phyloP scores from a whole-genome alignment of 2,329 filamentous ascomycete species.

The Fusarium anguioides region DNA sequence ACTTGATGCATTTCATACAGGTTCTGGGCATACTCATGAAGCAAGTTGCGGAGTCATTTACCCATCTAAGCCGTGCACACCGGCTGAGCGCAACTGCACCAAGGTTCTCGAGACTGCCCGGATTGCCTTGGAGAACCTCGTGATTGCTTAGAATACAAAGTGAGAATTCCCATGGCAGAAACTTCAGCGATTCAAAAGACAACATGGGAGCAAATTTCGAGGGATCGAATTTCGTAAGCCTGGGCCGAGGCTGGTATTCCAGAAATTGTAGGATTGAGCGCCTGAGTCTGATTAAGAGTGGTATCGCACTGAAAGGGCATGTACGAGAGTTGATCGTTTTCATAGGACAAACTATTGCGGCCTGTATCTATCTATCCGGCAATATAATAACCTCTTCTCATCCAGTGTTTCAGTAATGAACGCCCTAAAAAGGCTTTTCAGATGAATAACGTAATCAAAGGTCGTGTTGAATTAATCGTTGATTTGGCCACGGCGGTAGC shows the following conservation, averaged over 20 bases:
- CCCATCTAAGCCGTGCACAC: conserved; percentile 43
- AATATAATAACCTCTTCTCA: background rate
- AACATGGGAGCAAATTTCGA: background rate
- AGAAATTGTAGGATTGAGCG: background rate
- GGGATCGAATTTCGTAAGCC: background rate
- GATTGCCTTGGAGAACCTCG: conserved; percentile 63
- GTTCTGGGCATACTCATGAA: conserved; percentile 49
- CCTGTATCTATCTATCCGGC: background rate
- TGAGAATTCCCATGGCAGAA: background rate
- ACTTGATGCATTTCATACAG: conserved; percentile 60
- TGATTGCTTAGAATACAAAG: conserved; percentile 58
- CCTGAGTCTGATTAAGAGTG: background rate
- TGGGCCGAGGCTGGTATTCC: background rate
- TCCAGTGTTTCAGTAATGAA: too few relatives aligned
- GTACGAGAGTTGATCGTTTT: background rate
- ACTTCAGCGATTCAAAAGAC: background rate
- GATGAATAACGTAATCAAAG: background rate
- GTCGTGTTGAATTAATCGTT: background rate
- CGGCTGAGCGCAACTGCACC: conserved; percentile 57
- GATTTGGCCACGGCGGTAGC: background rate
- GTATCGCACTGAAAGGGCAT: background rate
- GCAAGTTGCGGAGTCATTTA: conserved; percentile 44
- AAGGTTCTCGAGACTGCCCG: conserved; percentile 66
- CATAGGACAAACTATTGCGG: background rate
- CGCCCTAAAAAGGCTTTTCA: background rate